Conservation (phyloP, 2,329 filamentous ascomycete genomes). For the Pleoardoris graminearum region DNA sequence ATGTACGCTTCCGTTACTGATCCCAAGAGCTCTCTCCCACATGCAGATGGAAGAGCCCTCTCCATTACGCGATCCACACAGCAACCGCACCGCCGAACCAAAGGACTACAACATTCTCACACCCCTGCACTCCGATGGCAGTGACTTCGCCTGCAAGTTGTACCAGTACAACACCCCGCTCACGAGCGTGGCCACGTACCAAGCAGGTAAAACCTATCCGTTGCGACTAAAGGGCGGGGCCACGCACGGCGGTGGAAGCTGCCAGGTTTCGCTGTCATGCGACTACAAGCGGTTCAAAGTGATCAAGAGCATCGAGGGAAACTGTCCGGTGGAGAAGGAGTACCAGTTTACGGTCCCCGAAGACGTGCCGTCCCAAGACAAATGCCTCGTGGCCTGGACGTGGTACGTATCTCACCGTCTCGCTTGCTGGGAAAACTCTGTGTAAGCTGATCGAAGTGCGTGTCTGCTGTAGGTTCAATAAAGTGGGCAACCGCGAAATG, state of each 20-base stretch:
- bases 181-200: conserved; percentile 62
- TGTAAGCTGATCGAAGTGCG: conserved; percentile 17
- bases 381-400: conserved; percentile 73
- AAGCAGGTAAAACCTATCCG: conserved; percentile 64
- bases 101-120: conserved; percentile 72
- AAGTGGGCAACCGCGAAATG: conserved; percentile 77
- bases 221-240: conserved; percentile 65
- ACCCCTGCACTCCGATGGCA: conserved; percentile 63
- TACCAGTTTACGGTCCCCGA: conserved; percentile 70
- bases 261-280: conserved; percentile 75
- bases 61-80: conserved; percentile 56
- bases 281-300: conserved; percentile 75
- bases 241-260: conserved; percentile 71
- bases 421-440: neutral
- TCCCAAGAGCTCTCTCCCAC: conserved; percentile 44
- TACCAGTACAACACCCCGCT: conserved; percentile 58
- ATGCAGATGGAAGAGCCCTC: conserved; percentile 62
- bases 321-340: conserved; percentile 55
- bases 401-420: conserved; percentile 29
- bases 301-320: conserved; percentile 64
- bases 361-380: conserved; percentile 59
- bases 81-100: conserved; percentile 48
- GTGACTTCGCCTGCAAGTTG: conserved; percentile 78
- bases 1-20: conserved; percentile 24
- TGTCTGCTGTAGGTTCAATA: conserved; percentile 59